Evolutionary conservation across 139 green algal species (phyloP), one percentile per base, ranked within the genome.

Genomic region (Tetradesmus obliquus): DNA sequence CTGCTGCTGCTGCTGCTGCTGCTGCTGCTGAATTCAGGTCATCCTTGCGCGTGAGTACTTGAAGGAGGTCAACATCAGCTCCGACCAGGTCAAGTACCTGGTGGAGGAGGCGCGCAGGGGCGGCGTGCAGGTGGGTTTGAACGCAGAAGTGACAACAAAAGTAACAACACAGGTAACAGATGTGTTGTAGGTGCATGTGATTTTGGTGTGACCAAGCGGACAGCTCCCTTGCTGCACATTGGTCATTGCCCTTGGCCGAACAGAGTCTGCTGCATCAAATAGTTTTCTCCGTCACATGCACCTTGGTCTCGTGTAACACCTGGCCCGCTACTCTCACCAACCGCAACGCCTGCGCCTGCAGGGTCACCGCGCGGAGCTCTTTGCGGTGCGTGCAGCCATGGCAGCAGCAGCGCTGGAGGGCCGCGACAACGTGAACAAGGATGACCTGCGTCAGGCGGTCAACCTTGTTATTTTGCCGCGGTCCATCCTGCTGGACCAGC

Each of bases 31-130:
- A 13, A 20, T 83, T 15, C 80, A 92, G 62, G 86, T 90, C 6
- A 95, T 99, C 72, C 96, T 99, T 92, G 98, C 98, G n/a, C 94
- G 98, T 19, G 98, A 99, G 95, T 99, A 97, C 91, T 93, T 99
- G 84, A 96, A 97, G 93, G 98, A 99, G 8, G 98, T 99, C 60
- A 80, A 86, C 5, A 99, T 99, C 55, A 93, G 92, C 3, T 91
- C 95, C 3, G 97, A 99, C 92, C 98, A 99, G 95, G 96, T 99
- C 45, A 92, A 95, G 84, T 99, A 99, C 91, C 93, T 99, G 53
- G 98, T 99, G 74, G 96, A 97, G 90, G 98, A 99, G 95, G 95
- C 97, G 15, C 91, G 96, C 17, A 95, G 98, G 22, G 98, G 98
- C 19, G 94, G 94, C 22, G 96, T 98, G 82, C 93, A 90, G 96